Evolutionary conservation across 352 stramenopile genomes (phyloP), one percentile per base, ranked within the genome.

Genomic region (Globisporangium nunn): DNA sequence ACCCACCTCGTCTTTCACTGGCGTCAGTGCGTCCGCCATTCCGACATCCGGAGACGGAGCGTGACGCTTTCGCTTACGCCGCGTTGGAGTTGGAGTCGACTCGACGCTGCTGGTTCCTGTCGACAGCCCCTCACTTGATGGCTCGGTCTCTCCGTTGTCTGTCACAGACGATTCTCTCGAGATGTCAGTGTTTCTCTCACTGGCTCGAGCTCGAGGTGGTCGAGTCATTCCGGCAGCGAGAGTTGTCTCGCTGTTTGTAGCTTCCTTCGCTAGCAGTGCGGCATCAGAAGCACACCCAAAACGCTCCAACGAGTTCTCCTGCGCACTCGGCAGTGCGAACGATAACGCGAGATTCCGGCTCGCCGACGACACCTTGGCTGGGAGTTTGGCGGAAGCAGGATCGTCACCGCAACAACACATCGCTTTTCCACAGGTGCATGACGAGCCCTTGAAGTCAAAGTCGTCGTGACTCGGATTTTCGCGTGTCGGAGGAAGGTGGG

Each of bases 271-370:
- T 35, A 73, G 44, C 6, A 63, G 43, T 7, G 47, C 46, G n/a
- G 69, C 44, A 56, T 76, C 72, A 8, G 68, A 64, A 39, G 74
- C 18, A 54, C 61, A 85, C 46, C 72, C 67, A 33, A 68, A 50
- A 1, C 64, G 41, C 31, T 82, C 60, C 3, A 68, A 70, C 30
- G 88, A 66, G 17, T 60, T 72, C 11, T 87, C 78, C 50, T 88
- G 71, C 4, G 81, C 88, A 18, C 79, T 68, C 3, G 75, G 77
- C 48, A 74, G 73, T 5, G 77, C 64, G 58, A 88, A 88, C 4
- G 78, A 81, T 50, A 89, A 83, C 48, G 87, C 69, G 43, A 89
- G 67, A 7, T 74, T 85, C 17, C 76, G 76, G 30, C 81, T 86
- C 41, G 70, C 66, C 1, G 61, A 59, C 1, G 67, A 73, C 15